Percentiles rank a stretch among this genome's conserved stretches.
These are phyloP conservation scores for Pseudopithomyces maydicus DNA, from an alignment of 2,329 filamentous ascomycete genomes.

Conservation along the genomic window DNA sequence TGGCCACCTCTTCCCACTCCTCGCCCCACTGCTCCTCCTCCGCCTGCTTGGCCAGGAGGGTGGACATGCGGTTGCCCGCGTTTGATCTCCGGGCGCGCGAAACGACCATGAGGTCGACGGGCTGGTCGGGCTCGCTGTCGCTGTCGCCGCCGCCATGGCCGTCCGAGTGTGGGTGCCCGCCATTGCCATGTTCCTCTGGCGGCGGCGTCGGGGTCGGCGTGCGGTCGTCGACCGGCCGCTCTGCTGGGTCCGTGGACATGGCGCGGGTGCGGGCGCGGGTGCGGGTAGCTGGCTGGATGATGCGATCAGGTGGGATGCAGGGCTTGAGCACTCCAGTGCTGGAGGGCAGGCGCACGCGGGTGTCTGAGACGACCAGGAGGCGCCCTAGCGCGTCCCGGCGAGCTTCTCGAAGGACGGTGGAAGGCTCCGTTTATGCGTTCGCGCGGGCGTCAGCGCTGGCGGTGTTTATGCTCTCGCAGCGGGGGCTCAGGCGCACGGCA, in stretches of 20 bases:
- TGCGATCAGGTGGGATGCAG: background rate
- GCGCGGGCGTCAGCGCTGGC: conserved; percentile 8
- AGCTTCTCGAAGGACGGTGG: conserved; percentile 31
- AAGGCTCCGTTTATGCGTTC: conserved; percentile 24
- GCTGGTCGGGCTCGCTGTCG: conserved; percentile 35
- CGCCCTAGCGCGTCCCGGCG: conserved; percentile 17
- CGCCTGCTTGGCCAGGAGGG: conserved; percentile 38
- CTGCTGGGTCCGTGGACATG: conserved; percentile 20
- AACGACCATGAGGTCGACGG: conserved; percentile 45
- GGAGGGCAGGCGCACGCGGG: conserved; percentile 33
- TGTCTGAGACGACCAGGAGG: conserved; percentile 26
- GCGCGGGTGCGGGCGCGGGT: conserved; percentile 9
- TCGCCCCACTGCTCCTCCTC: conserved; percentile 48
- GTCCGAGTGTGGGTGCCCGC: conserved; percentile 11
- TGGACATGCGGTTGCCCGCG: conserved; percentile 49
- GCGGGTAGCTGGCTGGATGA: background rate
- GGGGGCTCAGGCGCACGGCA: conserved; percentile 8
- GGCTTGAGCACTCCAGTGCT: no score
- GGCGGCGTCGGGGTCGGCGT: background rate
- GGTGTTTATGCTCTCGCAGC: conserved; percentile 8
- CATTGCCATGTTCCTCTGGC: no score
- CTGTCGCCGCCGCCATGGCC: conserved; percentile 18
- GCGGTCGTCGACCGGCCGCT: conserved; percentile 19
- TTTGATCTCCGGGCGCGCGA: conserved; percentile 45
- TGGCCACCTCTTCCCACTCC: conserved; percentile 70